Evolutionary conservation across 2,329 filamentous ascomycete species (phyloP).

Genomic region (Macrophomina tecta): DNA sequence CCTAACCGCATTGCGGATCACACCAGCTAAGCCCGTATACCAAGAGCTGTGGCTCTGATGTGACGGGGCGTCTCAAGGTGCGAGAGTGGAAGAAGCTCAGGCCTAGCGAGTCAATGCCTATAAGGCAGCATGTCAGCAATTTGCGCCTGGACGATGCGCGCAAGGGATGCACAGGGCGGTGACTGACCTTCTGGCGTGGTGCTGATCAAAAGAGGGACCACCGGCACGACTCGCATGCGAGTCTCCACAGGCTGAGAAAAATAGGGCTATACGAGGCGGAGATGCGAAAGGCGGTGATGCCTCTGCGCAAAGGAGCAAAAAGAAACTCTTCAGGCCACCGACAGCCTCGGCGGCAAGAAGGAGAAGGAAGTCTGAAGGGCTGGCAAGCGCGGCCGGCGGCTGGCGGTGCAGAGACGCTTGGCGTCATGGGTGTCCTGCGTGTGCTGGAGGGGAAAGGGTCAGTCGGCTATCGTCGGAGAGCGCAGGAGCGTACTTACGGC

Average conservation of each 20-base stretch:
- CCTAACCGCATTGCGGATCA: neutral
- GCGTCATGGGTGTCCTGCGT: constrained; percentile 2
- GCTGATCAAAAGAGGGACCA: constrained; percentile 8
- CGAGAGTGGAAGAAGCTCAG: constrained; percentile 19
- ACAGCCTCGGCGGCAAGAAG: constrained; percentile 6
- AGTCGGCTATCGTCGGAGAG: neutral
- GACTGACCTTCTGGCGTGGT: constrained; percentile 18
- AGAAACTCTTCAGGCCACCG: constrained; percentile 14
- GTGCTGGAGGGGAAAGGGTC: neutral
- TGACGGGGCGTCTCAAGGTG: constrained; percentile 15
- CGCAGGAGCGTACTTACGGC: neutral
- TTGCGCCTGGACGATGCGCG: constrained; percentile 11
- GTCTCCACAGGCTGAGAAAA: constrained; percentile 9
- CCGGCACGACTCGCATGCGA: neutral
- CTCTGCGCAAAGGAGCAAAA: neutral
- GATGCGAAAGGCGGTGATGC: constrained; percentile 4
- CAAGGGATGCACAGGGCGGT: constrained; percentile 4
- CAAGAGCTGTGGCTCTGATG: neutral
- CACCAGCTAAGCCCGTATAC: constrained; percentile 6
- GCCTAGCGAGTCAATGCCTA: constrained; percentile 19
- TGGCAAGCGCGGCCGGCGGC: constrained; percentile 12
- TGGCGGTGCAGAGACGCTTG: constrained; percentile 21
- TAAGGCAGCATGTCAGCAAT: constrained; percentile 7
- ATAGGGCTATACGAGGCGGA: constrained; percentile 15
- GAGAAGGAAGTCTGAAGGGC: constrained; percentile 7